Percentiles rank a stretch among this genome's conserved stretches.
Evolutionary conservation across 495 filamentous ascomycete genomes (phyloP).

Genomic region (Elaphomyces granulatus): DNA sequence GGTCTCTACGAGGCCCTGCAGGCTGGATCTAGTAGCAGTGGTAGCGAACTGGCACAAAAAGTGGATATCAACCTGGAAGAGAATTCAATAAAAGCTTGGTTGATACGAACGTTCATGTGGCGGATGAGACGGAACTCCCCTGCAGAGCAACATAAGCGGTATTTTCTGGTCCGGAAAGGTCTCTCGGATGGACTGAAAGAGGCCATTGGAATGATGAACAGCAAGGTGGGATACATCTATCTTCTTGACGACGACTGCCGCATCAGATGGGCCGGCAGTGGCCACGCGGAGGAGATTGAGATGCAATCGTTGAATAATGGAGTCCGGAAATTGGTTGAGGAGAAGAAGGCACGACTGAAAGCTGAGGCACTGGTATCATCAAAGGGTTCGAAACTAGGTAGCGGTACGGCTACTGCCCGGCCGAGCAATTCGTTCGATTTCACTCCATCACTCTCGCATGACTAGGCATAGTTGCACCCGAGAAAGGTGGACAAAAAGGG

Average conservation of each 20-base stretch:
- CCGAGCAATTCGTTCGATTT: too few relatives aligned
- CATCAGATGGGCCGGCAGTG: constrained; percentile 92
- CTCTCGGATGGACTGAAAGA: constrained; percentile 59
- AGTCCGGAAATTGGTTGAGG: constrained; percentile 50
- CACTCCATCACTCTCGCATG: too few relatives aligned
- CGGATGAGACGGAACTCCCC: constrained; percentile 41
- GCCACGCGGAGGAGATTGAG: constrained; percentile 54
- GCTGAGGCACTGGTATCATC: too few relatives aligned
- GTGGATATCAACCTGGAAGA: constrained; percentile 82
- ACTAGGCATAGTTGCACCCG: too few relatives aligned
- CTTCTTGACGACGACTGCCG: constrained; percentile 73
- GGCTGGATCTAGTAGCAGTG: constrained; percentile 19
- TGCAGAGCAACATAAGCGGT: constrained; percentile 49
- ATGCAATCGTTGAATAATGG: constrained; percentile 55
- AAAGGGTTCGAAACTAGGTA: too few relatives aligned
- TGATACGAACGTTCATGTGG: constrained; percentile 57
- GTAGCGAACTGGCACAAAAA: constrained; percentile 39
- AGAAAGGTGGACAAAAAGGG: too few relatives aligned
- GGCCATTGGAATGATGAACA: constrained; percentile 68
- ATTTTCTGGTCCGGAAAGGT: constrained; percentile 73
- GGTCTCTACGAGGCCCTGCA: constrained; percentile 40
- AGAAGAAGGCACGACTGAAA: constrained; percentile 28
- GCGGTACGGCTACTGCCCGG: too few relatives aligned
- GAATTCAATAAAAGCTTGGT: constrained; percentile 55
- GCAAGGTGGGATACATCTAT: constrained; percentile 88